Conservation (phyloP, 441 rosid genomes). For the Aleurites moluccanus region DNA sequence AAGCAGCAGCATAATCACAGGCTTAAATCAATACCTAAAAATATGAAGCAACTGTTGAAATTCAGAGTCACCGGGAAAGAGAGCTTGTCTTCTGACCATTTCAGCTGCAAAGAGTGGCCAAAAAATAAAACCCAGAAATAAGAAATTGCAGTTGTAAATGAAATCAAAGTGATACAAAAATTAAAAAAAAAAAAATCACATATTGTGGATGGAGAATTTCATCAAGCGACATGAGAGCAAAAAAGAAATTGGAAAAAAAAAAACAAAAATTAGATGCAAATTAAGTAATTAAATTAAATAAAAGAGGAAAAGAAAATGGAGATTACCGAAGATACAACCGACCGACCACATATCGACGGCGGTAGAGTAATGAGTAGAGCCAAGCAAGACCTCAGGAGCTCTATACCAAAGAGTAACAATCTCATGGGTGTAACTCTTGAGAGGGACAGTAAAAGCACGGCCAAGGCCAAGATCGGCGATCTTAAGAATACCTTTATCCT, state of each 20-base stretch:
- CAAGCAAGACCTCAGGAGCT: constrained; percentile 94
- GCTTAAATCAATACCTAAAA: constrained; percentile 56
- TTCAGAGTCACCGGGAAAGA: constrained; percentile 95
- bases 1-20: not conserved
- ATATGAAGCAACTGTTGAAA: constrained; percentile 94
- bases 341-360: constrained; percentile 98
- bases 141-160: no score
- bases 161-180: no score
- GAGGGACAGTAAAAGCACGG: constrained; percentile 88
- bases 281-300: not conserved
- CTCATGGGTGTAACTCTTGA: constrained; percentile 92
- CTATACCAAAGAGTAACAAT: constrained; percentile 94
- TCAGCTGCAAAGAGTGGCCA: constrained; percentile 47
- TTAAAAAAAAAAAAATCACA: not conserved
- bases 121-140: no score
- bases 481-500: constrained; percentile 80
- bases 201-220: not conserved
- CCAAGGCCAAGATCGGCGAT: constrained; percentile 95
- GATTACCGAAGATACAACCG: constrained; percentile 84
- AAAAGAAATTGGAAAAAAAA: not conserved
- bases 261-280: not conserved
- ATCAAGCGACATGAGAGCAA: not conserved
- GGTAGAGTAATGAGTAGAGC: constrained; percentile 82
- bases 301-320: not conserved
- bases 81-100: constrained; percentile 84